Evolutionary conservation across 23 red algal species (phyloP).

Genomic region (Gracilaria gracilis): DNA sequence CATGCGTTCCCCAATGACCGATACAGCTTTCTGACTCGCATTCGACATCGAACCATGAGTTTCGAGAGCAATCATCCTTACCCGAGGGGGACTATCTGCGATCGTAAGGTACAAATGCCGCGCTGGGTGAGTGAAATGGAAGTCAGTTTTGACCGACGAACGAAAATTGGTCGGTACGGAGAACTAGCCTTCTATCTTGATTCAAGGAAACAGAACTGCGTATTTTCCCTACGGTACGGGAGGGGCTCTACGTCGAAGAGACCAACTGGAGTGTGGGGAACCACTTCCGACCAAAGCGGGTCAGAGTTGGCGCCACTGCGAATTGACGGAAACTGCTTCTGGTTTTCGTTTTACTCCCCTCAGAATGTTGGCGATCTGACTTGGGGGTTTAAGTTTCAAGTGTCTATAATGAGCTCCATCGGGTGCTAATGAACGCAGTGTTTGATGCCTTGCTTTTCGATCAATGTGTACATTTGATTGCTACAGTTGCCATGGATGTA

Average conservation of each 20-base stretch:
- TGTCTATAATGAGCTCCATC: slow-evolving; percentile 20
- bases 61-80: slow-evolving; percentile 50
- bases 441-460: not conserved
- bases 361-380: slow-evolving; percentile 37
- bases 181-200: slow-evolving; percentile 56
- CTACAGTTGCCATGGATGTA: too few species aligned
- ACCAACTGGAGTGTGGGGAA: not conserved
- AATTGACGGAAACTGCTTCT: slow-evolving; percentile 32
- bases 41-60: slow-evolving; percentile 35
- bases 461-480: not conserved
- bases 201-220: not conserved
- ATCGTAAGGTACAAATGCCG: slow-evolving; percentile 34
- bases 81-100: not conserved
- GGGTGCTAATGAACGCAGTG: not conserved
- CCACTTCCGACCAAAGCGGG: not conserved
- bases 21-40: slow-evolving; percentile 21
- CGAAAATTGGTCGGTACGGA: slow-evolving; percentile 46
- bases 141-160: slow-evolving; percentile 46
- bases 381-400: slow-evolving; percentile 46
- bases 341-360: slow-evolving; percentile 68
- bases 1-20: slow-evolving; percentile 23
- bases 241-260: not conserved
- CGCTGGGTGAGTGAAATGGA: slow-evolving; percentile 33
- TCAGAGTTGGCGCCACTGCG: not conserved
- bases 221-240: slow-evolving; percentile 22